These are phyloP conservation scores for Sporothrix curviconia DNA, from an alignment of 2,329 filamentous ascomycete genomes.

Conservation along the genomic window DNA sequence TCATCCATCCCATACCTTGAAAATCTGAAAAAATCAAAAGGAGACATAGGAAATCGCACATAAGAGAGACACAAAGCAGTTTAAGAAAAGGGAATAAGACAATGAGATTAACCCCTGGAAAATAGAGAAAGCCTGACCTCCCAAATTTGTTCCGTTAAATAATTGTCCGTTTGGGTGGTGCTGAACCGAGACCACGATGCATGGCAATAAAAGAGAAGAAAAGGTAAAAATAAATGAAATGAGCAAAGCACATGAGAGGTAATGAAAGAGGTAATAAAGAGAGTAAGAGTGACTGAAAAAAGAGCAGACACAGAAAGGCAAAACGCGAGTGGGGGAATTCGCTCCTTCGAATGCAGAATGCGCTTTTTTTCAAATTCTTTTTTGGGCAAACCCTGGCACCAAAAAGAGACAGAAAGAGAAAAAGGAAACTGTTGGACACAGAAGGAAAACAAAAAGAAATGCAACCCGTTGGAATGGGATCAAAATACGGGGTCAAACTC, in stretches of 20 bases:
- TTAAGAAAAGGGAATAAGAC: not conserved
- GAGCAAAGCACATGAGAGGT: not conserved
- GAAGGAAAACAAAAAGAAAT: constrained; percentile 17
- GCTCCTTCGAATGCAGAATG: constrained; percentile 14
- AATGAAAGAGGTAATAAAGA: not conserved
- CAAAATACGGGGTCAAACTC: constrained; percentile 18
- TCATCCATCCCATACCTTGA: not conserved
- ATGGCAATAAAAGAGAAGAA: not conserved
- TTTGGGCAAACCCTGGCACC: constrained; percentile 8
- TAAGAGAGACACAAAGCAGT: not conserved
- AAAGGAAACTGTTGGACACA: constrained; percentile 6
- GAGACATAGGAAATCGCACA: not conserved
- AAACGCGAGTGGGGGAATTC: constrained; percentile 8
- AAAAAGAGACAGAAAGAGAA: constrained; percentile 3
- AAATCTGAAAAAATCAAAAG: not conserved
- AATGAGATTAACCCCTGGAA: constrained; percentile 3
- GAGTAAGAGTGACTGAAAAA: not conserved
- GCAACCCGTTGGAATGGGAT: not conserved
- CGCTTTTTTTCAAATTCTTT: constrained; percentile 7
- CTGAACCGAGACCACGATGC: constrained; percentile 12
- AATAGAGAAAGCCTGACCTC: constrained; percentile 7
- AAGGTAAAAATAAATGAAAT: not conserved
- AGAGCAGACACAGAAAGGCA: not conserved
- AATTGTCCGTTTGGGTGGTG: constrained; percentile 12
- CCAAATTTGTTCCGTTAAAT: constrained; percentile 7